Evolutionary conservation across 768 basidiomycete species (phyloP), one percentile per base, ranked within the genome.

Genomic region (Fistulinella prunicolor): DNA sequence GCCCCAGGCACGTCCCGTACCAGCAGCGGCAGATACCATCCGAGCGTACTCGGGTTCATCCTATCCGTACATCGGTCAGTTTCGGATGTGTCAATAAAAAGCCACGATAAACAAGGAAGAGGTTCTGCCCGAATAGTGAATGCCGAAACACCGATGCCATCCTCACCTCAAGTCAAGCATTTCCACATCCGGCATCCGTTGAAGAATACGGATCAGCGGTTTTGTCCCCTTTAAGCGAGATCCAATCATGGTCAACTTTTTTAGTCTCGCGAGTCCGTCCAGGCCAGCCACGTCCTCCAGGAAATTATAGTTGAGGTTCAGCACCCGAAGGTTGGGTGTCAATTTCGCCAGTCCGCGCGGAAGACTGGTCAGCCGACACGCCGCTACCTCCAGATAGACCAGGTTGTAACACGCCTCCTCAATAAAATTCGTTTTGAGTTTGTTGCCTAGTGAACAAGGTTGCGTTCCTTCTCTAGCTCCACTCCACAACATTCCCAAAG

Each of bases 291-390:
- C 70, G 69, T 89, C 84, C 58, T 93, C 82, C 65, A 98, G 64
- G 68, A 94, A 97, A 68, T 98, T 98, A 76, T 96, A 95, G 76
- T 98, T 95, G 56, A 97, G 80, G 74, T 97, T 97, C 69, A 98
- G 73, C 50, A 85, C 85, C 46, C 93, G 83, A 60, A 97, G 70
- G 67, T 94, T 96, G 26, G 96, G 95, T 40, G 84, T 72, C 46
- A 88, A 69, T 38, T 62, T 62, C 44, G 78, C 76, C 56, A 96
- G 72, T 35, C 80, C 77, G 56, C 66, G 59, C n/a, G 94, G 94
- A 41, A 96, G 80, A 45, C 58, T 58, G 29, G 81, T 84, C 53
- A 98, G 72, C 52, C 88, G 80, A 66, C 96, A 97, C 22, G 77
- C 88, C 16, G 94, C 94, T 38, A 89, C 74, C 71, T 99, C 96